These are phyloP conservation scores for Spathaspora sp. DNA, from an alignment of 805 yeast genomes.

Conservation along the genomic window DNA sequence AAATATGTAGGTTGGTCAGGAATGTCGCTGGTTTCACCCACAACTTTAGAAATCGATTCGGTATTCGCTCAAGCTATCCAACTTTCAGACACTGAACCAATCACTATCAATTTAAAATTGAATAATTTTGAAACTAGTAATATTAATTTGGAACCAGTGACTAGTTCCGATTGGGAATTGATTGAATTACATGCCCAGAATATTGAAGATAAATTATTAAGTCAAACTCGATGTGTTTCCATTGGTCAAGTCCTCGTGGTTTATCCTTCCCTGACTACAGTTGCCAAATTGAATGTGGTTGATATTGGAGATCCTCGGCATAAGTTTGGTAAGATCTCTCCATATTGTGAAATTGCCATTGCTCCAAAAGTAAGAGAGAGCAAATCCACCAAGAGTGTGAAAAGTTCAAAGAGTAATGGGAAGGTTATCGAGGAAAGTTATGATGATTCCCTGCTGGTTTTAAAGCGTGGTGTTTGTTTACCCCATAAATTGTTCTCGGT, in stretches of 20 bases:
- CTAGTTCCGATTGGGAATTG: slow-evolving; percentile 84
- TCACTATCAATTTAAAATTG: slow-evolving; percentile 43
- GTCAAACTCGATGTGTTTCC: slow-evolving; percentile 77
- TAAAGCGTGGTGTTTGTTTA: slow-evolving; percentile 52
- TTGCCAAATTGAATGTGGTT: slow-evolving; percentile 55
- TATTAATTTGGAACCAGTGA: slow-evolving; percentile 73
- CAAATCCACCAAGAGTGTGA: slow-evolving; percentile 12
- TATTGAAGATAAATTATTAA: slow-evolving; percentile 69
- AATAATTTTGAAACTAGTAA: slow-evolving; percentile 51
- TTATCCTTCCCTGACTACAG: slow-evolving; percentile 57
- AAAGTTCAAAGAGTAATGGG: not conserved
- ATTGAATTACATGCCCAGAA: slow-evolving; percentile 77
- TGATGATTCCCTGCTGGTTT: slow-evolving; percentile 28
- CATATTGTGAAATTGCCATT: slow-evolving; percentile 67
- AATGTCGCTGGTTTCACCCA: slow-evolving; percentile 31
- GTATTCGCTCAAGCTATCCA: slow-evolving; percentile 52
- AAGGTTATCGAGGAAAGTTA: slow-evolving; percentile 17
- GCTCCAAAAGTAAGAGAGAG: slow-evolving; percentile 54
- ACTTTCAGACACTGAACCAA: slow-evolving; percentile 38
- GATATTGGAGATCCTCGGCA: slow-evolving; percentile 36
- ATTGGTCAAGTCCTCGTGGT: slow-evolving; percentile 58
- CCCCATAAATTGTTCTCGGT: slow-evolving; percentile 44
- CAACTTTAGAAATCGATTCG: slow-evolving; percentile 61
- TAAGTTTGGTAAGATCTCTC: slow-evolving; percentile 50
- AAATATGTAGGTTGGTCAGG: slow-evolving; percentile 69